Evolutionary conservation across 495 filamentous ascomycete species (phyloP).

Genomic region (Amniculicola lignicola): DNA sequence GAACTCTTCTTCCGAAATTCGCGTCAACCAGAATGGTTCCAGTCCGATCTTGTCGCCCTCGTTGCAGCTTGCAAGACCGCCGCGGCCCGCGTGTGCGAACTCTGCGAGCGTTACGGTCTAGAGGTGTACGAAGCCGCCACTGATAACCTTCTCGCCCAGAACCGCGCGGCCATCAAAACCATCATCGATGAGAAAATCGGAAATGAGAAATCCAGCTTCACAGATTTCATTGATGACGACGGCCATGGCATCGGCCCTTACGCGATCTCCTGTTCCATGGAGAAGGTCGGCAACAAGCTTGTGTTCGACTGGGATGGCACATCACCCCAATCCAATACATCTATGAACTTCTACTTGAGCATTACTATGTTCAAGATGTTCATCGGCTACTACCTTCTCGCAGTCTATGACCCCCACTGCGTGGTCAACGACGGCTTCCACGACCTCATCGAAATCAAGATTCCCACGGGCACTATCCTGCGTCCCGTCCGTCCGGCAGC

Average conservation of each 20-base stretch:
- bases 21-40: slow-evolving; percentile 51
- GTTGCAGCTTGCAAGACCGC: slow-evolving; percentile 51
- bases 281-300: slow-evolving; percentile 43
- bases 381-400: slow-evolving; percentile 50
- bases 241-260: slow-evolving; percentile 51
- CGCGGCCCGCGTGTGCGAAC: slow-evolving; percentile 45
- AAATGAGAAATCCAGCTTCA: slow-evolving; percentile 45
- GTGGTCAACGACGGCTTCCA: slow-evolving; percentile 50
- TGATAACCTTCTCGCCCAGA: slow-evolving; percentile 46
- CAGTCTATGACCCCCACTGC: slow-evolving; percentile 52
- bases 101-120: slow-evolving; percentile 47
- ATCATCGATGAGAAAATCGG: slow-evolving; percentile 50
- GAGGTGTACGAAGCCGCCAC: slow-evolving; percentile 48
- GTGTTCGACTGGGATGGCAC: slow-evolving; percentile 50
- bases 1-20: slow-evolving; percentile 50
- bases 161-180: slow-evolving; percentile 45
- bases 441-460: slow-evolving; percentile 49
- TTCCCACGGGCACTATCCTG: slow-evolving; percentile 48
- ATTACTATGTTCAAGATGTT: slow-evolving; percentile 56
- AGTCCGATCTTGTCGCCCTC: slow-evolving; percentile 49
- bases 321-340: slow-evolving; percentile 48
- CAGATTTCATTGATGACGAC: slow-evolving; percentile 54
- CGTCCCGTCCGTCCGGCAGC: slow-evolving; percentile 51
- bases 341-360: slow-evolving; percentile 52
- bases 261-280: slow-evolving; percentile 50